Percentiles rank a stretch among this genome's conserved stretches.
These are phyloP conservation scores for Austropuccinia psidii DNA, from an alignment of 1,284 basidiomycete species.

Conservation along the genomic window DNA sequence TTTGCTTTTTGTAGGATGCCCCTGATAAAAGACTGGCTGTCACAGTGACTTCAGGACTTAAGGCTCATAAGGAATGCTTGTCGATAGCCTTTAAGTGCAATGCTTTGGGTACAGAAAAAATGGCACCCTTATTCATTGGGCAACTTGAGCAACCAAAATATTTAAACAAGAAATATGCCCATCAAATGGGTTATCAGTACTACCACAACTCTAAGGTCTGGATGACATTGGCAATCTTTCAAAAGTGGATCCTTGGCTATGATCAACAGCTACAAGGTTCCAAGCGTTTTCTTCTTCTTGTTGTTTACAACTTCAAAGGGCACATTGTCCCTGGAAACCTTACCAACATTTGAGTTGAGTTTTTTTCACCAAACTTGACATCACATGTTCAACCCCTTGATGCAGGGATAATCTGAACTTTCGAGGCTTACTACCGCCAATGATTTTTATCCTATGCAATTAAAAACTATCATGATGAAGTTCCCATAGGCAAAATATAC, in stretches of 20 bases:
- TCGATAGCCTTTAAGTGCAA: not conserved
- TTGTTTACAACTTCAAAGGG: not conserved
- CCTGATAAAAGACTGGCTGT: constrained; percentile 14
- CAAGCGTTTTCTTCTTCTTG: not conserved
- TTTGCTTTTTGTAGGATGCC: constrained; percentile 15
- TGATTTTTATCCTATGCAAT: too few species aligned
- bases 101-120: not conserved
- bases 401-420: not conserved
- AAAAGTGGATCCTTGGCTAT: constrained; percentile 3
- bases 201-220: not conserved
- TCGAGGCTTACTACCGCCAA: not conserved
- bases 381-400: not conserved
- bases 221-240: constrained; percentile 1
- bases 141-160: not conserved
- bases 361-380: not conserved
- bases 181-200: constrained; percentile 6
- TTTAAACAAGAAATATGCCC: too few species aligned
- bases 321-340: not conserved
- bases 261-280: not conserved
- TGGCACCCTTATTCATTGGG: not conserved
- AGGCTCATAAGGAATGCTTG: not conserved
- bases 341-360: not conserved
- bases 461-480: too few species aligned
- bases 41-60: not conserved
- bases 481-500: too few species aligned